These are phyloP conservation scores for Stereocaulon alpinum DNA, from an alignment of 495 filamentous ascomycete genomes.

Conservation along the genomic window DNA sequence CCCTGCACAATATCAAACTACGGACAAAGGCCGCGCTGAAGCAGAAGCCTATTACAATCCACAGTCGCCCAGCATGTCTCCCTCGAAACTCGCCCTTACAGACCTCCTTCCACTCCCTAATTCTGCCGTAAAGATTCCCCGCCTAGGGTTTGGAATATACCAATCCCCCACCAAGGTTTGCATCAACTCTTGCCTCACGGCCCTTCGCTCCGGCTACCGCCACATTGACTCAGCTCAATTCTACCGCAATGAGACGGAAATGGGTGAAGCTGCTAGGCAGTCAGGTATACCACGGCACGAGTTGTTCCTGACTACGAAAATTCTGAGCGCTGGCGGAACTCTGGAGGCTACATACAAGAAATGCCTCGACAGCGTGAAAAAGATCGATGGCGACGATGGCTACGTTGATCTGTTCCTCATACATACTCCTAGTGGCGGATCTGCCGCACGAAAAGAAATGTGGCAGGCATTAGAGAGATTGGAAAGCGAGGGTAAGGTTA, in stretches of 20 bases:
- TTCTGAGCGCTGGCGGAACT: constrained; percentile 45
- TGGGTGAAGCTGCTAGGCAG: constrained; percentile 50
- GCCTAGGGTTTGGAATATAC: constrained; percentile 69
- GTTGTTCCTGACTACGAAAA: constrained; percentile 60
- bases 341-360: constrained; percentile 48
- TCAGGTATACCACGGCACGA: constrained; percentile 44
- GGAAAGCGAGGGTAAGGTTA: constrained; percentile 45
- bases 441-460: constrained; percentile 43
- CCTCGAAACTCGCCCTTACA: constrained; percentile 37
- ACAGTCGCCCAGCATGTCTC: constrained; percentile 5
- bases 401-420: constrained; percentile 66
- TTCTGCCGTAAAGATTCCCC: constrained; percentile 45
- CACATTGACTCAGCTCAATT: constrained; percentile 67
- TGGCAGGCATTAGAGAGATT: constrained; percentile 58
- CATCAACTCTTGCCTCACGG: constrained; percentile 45
- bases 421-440: constrained; percentile 48
- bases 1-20: constrained; percentile 16
- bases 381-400: constrained; percentile 46
- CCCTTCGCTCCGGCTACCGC: constrained; percentile 55
- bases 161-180: constrained; percentile 42
- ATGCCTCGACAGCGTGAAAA: constrained; percentile 49
- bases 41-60: constrained; percentile 16
- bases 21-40: constrained; percentile 11
- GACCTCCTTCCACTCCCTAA: constrained; percentile 47
- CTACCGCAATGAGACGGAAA: constrained; percentile 57